Conservation (phyloP, 1,139 yeast genomes). For the Trichomonascaceae sp. region DNA sequence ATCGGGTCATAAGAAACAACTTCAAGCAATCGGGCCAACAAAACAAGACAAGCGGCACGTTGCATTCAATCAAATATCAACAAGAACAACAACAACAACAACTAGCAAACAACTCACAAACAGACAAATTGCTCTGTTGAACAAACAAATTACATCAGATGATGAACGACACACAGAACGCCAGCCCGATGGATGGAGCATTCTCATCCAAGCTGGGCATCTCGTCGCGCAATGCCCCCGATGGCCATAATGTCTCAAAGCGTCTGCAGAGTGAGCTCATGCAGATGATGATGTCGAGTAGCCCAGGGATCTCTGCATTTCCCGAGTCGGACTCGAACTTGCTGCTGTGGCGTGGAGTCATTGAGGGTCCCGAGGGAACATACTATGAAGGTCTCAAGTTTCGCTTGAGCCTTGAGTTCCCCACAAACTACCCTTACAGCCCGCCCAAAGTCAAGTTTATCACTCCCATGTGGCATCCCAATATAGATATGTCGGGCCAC, state of each 20-base stretch:
- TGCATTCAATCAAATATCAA: too few relatives aligned
- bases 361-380: slow-evolving; percentile 50
- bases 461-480: slow-evolving; percentile 63
- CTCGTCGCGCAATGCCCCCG: slow-evolving; percentile 15
- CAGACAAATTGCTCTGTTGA: too few relatives aligned
- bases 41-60: too few relatives aligned
- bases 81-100: too few relatives aligned
- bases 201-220: slow-evolving; percentile 7
- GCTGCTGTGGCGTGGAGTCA: slow-evolving; percentile 47
- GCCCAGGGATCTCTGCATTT: slow-evolving; percentile 41
- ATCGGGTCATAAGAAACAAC: too few relatives aligned
- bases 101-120: too few relatives aligned
- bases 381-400: slow-evolving; percentile 45
- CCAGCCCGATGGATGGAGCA: slow-evolving; percentile 11
- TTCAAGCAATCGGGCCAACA: too few relatives aligned
- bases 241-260: slow-evolving; percentile 33
- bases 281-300: slow-evolving; percentile 37
- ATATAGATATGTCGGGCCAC: slow-evolving; percentile 53
- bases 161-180: slow-evolving; percentile 15
- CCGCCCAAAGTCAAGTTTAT: slow-evolving; percentile 50
- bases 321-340: slow-evolving; percentile 41
- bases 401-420: slow-evolving; percentile 41
- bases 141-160: slow-evolving; percentile 3
- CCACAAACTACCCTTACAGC: slow-evolving; percentile 46
- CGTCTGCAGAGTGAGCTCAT: slow-evolving; percentile 37